A percentile compares a stretch with the other conserved stretches of the same genome.
Conservation (phyloP, 2,329 filamentous ascomycete species). For the Lecanosticta acicola region DNA sequence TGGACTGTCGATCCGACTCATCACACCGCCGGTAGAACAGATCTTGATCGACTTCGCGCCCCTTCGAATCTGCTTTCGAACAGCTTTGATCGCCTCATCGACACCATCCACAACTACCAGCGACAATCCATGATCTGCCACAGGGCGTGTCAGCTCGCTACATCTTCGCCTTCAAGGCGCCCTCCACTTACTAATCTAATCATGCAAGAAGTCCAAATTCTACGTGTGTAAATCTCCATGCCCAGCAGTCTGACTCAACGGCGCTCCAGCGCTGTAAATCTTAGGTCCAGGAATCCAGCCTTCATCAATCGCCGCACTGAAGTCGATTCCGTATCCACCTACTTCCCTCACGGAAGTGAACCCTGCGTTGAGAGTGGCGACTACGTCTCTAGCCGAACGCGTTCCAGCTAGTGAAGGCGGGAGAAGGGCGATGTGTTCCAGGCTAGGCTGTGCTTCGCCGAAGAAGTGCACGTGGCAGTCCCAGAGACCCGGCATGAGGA, state of each 20-base stretch:
- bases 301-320: slow-evolving; percentile 40
- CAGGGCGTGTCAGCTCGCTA: not conserved
- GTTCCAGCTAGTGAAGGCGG: slow-evolving; percentile 36
- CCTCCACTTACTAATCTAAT: slow-evolving; percentile 16
- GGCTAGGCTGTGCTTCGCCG: slow-evolving; percentile 9
- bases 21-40: slow-evolving; percentile 32
- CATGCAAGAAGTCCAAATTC: slow-evolving; percentile 33
- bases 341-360: slow-evolving; percentile 51
- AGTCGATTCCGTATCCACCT: slow-evolving; percentile 44
- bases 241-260: slow-evolving; percentile 46
- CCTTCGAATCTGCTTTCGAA: slow-evolving; percentile 11
- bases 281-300: slow-evolving; percentile 45
- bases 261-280: slow-evolving; percentile 45
- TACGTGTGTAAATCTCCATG: slow-evolving; percentile 44
- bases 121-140: slow-evolving; percentile 28
- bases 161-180: not conserved
- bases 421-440: slow-evolving; percentile 14
- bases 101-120: slow-evolving; percentile 10
- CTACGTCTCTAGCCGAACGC: slow-evolving; percentile 39
- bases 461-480: slow-evolving; percentile 43
- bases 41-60: slow-evolving; percentile 21
- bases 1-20: slow-evolving; percentile 20
- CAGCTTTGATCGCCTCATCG: slow-evolving; percentile 12
- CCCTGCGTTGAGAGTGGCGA: slow-evolving; percentile 42
- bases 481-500: slow-evolving; percentile 51